Evolutionary conservation across 805 yeast species (phyloP).

Genomic region (Sugiyamaella lignohabitans): DNA sequence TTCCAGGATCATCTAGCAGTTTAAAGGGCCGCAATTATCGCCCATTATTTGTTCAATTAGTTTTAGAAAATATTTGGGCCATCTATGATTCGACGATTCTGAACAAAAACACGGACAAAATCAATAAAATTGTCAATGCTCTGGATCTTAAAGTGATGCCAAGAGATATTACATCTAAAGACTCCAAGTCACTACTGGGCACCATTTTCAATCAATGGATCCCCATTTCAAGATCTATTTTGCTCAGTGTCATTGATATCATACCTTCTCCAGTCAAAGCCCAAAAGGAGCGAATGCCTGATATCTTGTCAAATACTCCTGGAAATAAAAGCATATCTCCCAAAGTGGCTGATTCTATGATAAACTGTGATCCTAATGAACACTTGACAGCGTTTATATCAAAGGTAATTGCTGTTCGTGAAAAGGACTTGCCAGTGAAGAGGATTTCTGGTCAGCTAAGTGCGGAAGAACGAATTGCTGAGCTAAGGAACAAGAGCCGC

Average conservation of each 20-base stretch:
- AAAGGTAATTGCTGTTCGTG: constrained; percentile 81
- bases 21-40: constrained; percentile 51
- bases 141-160: constrained; percentile 63
- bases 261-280: constrained; percentile 79
- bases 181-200: constrained; percentile 54
- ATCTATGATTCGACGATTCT: constrained; percentile 66
- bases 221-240: constrained; percentile 80
- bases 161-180: constrained; percentile 75
- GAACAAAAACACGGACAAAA: constrained; percentile 59
- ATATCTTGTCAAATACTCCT: constrained; percentile 56
- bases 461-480: constrained; percentile 15
- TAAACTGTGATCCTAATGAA: constrained; percentile 58
- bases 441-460: constrained; percentile 25
- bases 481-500: constrained; percentile 20
- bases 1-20: constrained; percentile 34
- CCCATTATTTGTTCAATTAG: constrained; percentile 80
- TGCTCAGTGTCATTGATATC: constrained; percentile 76
- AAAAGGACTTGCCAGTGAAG: constrained; percentile 61
- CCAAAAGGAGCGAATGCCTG: constrained; percentile 65
- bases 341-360: constrained; percentile 49
- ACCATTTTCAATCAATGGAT: constrained; percentile 87
- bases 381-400: constrained; percentile 76
- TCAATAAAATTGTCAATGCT: constrained; percentile 68
- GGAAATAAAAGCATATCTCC: constrained; percentile 41
- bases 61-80: constrained; percentile 88